These are phyloP conservation scores for Oryza longistaminata DNA, from an alignment of 176 grass and related monocot genomes.

Conservation along the genomic window DNA sequence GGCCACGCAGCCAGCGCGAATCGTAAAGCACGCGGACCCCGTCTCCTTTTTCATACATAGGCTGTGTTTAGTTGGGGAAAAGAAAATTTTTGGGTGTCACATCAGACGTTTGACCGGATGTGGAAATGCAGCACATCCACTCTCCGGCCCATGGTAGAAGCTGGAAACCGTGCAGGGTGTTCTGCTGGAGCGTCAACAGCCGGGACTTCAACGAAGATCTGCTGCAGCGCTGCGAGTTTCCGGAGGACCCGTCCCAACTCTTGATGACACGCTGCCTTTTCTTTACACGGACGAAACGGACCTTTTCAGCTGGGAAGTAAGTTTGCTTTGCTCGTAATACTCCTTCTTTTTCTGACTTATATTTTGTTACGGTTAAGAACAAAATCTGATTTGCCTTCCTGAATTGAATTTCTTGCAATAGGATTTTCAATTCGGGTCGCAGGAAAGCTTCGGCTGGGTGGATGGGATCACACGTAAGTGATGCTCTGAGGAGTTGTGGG, in stretches of 20 bases:
- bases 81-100: no score
- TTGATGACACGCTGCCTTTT: neutral
- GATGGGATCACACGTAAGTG: conserved; percentile 22
- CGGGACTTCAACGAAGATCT: neutral
- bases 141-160: conserved; percentile 28
- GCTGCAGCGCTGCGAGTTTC: conserved; percentile 23
- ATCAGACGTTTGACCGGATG: no score
- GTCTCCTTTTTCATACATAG: neutral
- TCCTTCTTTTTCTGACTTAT: neutral
- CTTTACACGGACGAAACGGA: neutral
- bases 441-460: conserved; percentile 44
- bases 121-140: conserved; percentile 12
- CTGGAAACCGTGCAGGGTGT: neutral
- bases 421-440: conserved; percentile 52
- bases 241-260: neutral
- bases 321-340: neutral
- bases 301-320: conserved; percentile 27
- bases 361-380: neutral
- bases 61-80: no score
- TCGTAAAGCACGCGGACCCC: conserved; percentile 26
- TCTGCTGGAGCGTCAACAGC: conserved; percentile 31
- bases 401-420: neutral
- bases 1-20: neutral
- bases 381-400: neutral
- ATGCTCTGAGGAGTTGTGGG: no score